A percentile compares a stretch with the other conserved stretches of the same genome.
phyloP scores from a whole-genome alignment of 495 filamentous ascomycete species.

The Penicillium herquei region DNA sequence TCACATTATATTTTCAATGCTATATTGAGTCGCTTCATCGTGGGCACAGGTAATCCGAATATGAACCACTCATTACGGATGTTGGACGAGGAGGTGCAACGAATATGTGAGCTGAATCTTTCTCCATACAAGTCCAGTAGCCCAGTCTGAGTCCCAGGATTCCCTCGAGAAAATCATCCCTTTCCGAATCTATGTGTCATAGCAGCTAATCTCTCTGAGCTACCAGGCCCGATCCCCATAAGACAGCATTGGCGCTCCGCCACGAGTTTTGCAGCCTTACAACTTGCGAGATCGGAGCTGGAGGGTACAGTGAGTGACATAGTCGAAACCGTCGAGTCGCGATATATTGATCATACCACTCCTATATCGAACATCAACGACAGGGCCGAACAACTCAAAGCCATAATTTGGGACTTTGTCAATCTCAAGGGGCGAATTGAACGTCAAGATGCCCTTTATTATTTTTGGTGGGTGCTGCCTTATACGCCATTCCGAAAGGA shows the following conservation, averaged over 20 bases:
- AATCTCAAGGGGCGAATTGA: slow-evolving; percentile 22
- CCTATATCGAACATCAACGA: background rate
- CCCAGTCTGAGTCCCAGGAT: no score
- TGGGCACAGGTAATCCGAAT: background rate
- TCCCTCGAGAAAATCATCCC: no score
- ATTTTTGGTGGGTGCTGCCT: slow-evolving; percentile 11
- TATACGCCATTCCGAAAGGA: slow-evolving; percentile 2
- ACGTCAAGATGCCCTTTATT: slow-evolving; percentile 16
- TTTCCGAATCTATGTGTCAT: no score
- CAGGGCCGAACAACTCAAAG: slow-evolving; percentile 2
- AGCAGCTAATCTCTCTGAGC: background rate
- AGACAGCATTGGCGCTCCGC: slow-evolving; percentile 16
- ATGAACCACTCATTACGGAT: background rate
- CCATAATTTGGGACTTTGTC: slow-evolving; percentile 10
- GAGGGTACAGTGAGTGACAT: background rate
- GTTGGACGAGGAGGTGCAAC: slow-evolving; percentile 2
- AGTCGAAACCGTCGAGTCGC: background rate
- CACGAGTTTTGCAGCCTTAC: slow-evolving; percentile 7
- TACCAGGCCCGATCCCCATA: slow-evolving; percentile 6
- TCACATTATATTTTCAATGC: background rate
- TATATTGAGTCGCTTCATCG: background rate
- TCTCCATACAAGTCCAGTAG: background rate
- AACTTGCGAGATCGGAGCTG: background rate
- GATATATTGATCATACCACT: background rate
- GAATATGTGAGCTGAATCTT: background rate